Evolutionary conservation across 2,329 filamentous ascomycete species (phyloP), one percentile per base, ranked within the genome.

Genomic region (Fusarium napiforme): DNA sequence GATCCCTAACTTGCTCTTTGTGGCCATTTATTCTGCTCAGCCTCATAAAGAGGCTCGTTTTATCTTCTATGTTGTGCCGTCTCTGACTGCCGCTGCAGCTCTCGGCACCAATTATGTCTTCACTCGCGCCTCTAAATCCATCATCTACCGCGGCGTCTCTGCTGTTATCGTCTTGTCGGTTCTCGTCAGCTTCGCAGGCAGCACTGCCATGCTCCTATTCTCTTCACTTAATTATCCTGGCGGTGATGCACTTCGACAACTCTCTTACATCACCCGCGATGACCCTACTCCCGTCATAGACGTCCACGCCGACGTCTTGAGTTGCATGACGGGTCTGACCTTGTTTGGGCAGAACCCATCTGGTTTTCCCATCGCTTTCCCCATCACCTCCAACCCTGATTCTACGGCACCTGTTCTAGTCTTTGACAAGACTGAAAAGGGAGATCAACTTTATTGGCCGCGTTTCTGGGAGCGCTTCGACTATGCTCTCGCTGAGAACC

Each of bases 41-140:
- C 95, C 96, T 1, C 96, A 99, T 84, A 99, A 99, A 81, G 96
- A 99, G 84, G 93, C 95, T 81, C 93, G 96, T 23, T 99, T 99
- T 85, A 92, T 99, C 75, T 91, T 98, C 77, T 98, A 98, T 83
- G 87, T 90, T 59, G 87, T 97, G 30, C 96, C 96, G 1, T 87
- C 92, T 1, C 84, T 98, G 36, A 97, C 95, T 1, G 92, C 92
- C 16, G 89, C 92, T 6, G 92, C 94, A 1, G 91, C 94, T 7
- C 86, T 94, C 9, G 92, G 91, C 26, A 93, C 94, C 19, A 88
- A 90, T 63, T 92, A 90, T 81, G 84, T 97, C 72, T 93, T 90
- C 83, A 86, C 85, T 2, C 91, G 92, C 45, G 85, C 89, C 28
- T 78, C 84, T 9, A 95, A 94, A 79, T 89, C 88, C 3, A 21